A percentile compares a stretch with the other conserved stretches of the same genome.
Evolutionary conservation across 2,329 filamentous ascomycete species (phyloP).

Genomic region (Cladosporium sp.): DNA sequence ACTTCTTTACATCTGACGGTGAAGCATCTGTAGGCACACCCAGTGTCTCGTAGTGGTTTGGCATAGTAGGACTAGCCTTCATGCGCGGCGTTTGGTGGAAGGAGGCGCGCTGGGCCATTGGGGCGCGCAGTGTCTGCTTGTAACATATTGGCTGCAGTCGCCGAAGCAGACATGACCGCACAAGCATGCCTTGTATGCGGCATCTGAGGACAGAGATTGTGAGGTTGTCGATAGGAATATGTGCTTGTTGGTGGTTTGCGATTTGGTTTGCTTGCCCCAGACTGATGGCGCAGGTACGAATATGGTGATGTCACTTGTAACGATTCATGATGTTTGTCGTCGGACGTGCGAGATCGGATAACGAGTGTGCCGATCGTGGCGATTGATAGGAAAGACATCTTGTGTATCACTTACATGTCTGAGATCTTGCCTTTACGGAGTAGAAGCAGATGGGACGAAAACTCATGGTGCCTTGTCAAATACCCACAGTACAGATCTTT

Average conservation of each 20-base stretch:
- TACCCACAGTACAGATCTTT: neutral
- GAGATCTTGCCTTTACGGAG: neutral
- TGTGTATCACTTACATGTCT: neutral
- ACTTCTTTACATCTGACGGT: conserved; percentile 82
- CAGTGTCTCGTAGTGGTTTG: conserved; percentile 81
- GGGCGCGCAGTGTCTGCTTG: neutral
- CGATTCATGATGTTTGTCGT: neutral
- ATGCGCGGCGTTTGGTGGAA: conserved; percentile 49
- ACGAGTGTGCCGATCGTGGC: neutral
- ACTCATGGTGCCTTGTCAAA: neutral
- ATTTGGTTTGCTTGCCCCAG: neutral
- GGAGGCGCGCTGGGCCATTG: conserved; percentile 7
- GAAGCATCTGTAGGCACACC: conserved; percentile 70
- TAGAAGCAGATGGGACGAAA: neutral
- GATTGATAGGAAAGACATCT: neutral
- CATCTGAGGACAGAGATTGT: conserved; percentile 20
- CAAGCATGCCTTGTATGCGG: conserved; percentile 34
- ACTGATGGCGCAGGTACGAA: neutral
- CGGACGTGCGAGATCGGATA: neutral
- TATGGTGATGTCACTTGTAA: conserved; percentile 1
- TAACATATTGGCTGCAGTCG: conserved; percentile 28
- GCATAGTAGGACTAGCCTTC: conserved; percentile 39
- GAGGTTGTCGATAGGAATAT: neutral
- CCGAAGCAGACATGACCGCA: conserved; percentile 31
- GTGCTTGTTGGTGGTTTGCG: neutral